These are phyloP conservation scores for Sugiyamaella chiloensis DNA, from an alignment of 805 yeast genomes.

Conservation along the genomic window DNA sequence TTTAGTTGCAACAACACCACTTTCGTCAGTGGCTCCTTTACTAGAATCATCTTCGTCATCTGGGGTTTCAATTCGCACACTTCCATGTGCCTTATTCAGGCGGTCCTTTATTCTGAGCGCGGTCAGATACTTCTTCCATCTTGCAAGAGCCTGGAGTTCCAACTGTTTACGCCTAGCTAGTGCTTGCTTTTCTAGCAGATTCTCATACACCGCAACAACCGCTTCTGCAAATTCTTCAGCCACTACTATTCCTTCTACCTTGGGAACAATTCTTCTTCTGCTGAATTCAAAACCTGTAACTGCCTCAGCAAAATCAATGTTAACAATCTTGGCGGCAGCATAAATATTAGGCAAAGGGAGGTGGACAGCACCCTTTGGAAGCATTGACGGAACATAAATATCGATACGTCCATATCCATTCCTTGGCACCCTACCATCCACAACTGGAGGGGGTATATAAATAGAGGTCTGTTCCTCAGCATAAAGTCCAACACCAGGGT, in stretches of 20 bases:
- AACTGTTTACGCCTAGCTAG: conserved; percentile 43
- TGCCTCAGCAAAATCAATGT: conserved; percentile 81
- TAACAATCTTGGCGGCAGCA: conserved; percentile 67
- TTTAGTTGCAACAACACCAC: conserved; percentile 7
- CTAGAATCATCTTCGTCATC: conserved; percentile 16
- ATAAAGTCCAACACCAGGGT: conserved; percentile 76
- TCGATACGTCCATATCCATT: conserved; percentile 78
- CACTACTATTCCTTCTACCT: conserved; percentile 72
- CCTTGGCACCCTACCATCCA: conserved; percentile 59
- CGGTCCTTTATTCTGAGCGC: conserved; percentile 30
- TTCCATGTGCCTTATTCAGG: conserved; percentile 25
- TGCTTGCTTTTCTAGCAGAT: conserved; percentile 47
- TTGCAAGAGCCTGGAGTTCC: conserved; percentile 39
- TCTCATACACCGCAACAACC: conserved; percentile 47
- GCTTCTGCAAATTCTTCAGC: conserved; percentile 62
- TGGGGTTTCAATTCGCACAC: conserved; percentile 9
- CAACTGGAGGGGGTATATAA: conserved; percentile 57
- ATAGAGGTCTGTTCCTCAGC: conserved; percentile 67
- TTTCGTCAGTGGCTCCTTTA: conserved; percentile 9
- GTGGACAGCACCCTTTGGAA: conserved; percentile 67
- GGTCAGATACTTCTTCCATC: conserved; percentile 36
- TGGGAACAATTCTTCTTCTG: conserved; percentile 54
- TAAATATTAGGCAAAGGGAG: conserved; percentile 51
- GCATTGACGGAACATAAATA: conserved; percentile 64
- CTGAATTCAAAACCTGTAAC: conserved; percentile 79